phyloP scores from a whole-genome alignment of 768 basidiomycete species.

The Leccinum subgranulosum region DNA sequence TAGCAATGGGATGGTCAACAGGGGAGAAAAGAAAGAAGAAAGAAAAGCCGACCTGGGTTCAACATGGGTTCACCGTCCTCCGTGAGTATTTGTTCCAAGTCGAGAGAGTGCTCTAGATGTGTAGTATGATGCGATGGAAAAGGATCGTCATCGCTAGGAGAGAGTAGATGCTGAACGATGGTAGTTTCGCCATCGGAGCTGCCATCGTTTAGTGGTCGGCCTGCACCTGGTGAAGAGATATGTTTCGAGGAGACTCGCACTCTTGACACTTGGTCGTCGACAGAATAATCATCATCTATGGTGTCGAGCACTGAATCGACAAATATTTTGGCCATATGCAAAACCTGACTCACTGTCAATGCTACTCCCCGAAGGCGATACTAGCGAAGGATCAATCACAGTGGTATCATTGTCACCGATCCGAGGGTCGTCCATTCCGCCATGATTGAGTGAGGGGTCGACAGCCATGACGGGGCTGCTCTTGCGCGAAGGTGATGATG shows the following conservation, averaged over 20 bases:
- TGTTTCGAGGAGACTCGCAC: slow-evolving; percentile 10
- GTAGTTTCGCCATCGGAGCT: slow-evolving; percentile 13
- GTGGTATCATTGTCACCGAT: slow-evolving; percentile 15
- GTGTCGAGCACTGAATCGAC: slow-evolving; percentile 36
- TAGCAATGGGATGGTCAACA: slow-evolving; percentile 7
- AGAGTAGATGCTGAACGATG: slow-evolving; percentile 16
- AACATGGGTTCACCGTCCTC: slow-evolving; percentile 68
- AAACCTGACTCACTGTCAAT: slow-evolving; percentile 17
- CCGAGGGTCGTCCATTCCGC: slow-evolving; percentile 18
- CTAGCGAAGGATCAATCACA: slow-evolving; percentile 40
- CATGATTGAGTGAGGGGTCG: slow-evolving; percentile 21
- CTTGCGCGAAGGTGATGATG: slow-evolving; percentile 27
- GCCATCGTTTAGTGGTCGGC: slow-evolving; percentile 8
- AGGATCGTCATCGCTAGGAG: slow-evolving; percentile 22
- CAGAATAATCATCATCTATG: slow-evolving; percentile 28
- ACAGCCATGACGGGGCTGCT: slow-evolving; percentile 26
- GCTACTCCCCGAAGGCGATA: slow-evolving; percentile 18
- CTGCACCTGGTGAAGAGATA: slow-evolving; percentile 4
- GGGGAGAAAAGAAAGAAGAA: background rate
- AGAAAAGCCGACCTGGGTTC: slow-evolving; percentile 52
- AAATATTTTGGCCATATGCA: slow-evolving; percentile 25
- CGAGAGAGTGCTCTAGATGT: slow-evolving; percentile 35
- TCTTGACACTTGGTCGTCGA: slow-evolving; percentile 5
- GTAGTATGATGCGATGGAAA: slow-evolving; percentile 25
- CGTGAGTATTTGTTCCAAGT: slow-evolving; percentile 55